Base-by-base conservation (phyloP, 1,139 yeast species). In the Hyphopichia buzzinii region DNA sequence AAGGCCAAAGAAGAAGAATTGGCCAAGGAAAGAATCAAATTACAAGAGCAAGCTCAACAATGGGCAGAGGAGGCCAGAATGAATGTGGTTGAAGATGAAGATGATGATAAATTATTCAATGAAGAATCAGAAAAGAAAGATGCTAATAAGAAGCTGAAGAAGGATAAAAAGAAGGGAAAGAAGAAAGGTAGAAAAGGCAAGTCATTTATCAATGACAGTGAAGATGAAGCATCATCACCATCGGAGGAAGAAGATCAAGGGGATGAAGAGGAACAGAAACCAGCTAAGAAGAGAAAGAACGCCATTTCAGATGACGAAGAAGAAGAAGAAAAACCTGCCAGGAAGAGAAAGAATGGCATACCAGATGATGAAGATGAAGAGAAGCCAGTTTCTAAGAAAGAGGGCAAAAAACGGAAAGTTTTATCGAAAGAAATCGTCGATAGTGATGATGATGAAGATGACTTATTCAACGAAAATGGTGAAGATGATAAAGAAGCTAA, bases 41-140 rank as follows among this genome's bases (percentile, higher is more conserved):
- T 87, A 38, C 95, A 85, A 54, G 88, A 83, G 47, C 92, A 87
- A 55, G 94, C 95, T 5, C 78, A 78, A 48, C 82, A 83, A 54
- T 82, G 94, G 92, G 85, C 84, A 26, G 84, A 79, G 54, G 77
- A 76, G 47, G 66, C 77, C 31, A 56, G 73, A 42, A 47, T 54
- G 49, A 52, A 55, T 32, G 54, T 61, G 16, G 53, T 53, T 6
- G 70, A 50, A 8, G 67, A 62, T 15, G 65, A 62, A 4, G 64
- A 60, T 17, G 67, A 66, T 31, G 64, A 61, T 25, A 48, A 51
- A 24, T 47, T 51, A 33, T 58, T 58, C 37, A 50, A 60, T 21
- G 69, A 58, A 33, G 70, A 64, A 32, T 35, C 48, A 8, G 45
- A 37, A 6, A 39, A 37, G 6, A 44, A 39, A 13, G 50, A 46